Conservation (phyloP, 2,329 filamentous ascomycete genomes). For the Helotiales sp. region DNA sequence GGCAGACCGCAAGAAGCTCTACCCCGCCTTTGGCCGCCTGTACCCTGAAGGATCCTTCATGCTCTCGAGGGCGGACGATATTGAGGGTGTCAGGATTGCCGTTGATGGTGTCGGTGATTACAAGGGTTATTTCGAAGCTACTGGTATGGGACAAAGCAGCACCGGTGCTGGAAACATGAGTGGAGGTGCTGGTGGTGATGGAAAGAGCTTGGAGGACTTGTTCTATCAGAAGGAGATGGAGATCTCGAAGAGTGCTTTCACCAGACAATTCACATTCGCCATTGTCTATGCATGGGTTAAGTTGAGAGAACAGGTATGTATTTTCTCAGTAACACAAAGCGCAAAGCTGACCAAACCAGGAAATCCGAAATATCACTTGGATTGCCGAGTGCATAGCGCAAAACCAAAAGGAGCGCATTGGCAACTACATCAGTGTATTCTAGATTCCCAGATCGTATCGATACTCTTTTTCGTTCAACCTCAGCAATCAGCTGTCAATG, state of each 20-base stretch:
- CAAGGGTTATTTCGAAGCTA: slow-evolving; percentile 93
- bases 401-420: slow-evolving; percentile 98
- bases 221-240: slow-evolving; percentile 99
- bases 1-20: slow-evolving; percentile 91
- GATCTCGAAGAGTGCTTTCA: slow-evolving; percentile 92
- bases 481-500: slow-evolving; percentile 11
- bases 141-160: slow-evolving; percentile 74
- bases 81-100: slow-evolving; percentile 88
- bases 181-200: slow-evolving; percentile 75
- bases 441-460: slow-evolving; percentile 41
- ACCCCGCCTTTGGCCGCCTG: slow-evolving; percentile 86
- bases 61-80: slow-evolving; percentile 91
- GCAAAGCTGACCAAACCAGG: slow-evolving; percentile 54
- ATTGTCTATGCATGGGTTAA: slow-evolving; percentile 99
- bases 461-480: slow-evolving; percentile 16
- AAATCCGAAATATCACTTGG: slow-evolving; percentile 99
- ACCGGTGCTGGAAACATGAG: slow-evolving; percentile 79
- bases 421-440: slow-evolving; percentile 98
- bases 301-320: slow-evolving; percentile 86
- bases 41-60: slow-evolving; percentile 94
- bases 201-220: slow-evolving; percentile 91
- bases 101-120: slow-evolving; percentile 93
- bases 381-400: slow-evolving; percentile 99
- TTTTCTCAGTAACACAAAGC: neutral
- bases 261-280: slow-evolving; percentile 89